A percentile compares a stretch with the other conserved stretches of the same genome.
These are phyloP conservation scores for Avena insularis DNA, from an alignment of 176 grass and related monocot genomes.

Conservation along the genomic window DNA sequence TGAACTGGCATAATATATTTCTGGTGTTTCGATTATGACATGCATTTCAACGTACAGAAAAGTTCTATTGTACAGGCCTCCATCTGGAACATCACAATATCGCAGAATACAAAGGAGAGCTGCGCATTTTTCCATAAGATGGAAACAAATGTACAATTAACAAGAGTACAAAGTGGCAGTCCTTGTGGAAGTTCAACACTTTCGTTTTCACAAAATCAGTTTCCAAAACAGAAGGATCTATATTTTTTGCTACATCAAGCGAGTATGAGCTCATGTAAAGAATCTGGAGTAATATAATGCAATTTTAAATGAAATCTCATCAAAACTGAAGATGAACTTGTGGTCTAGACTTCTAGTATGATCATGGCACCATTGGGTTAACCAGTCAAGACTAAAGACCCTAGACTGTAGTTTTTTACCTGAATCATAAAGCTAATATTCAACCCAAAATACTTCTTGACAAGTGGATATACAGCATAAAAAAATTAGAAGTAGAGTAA, in stretches of 20 bases:
- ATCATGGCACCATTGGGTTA: not conserved
- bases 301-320: not conserved
- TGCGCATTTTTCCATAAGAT: slow-evolving; percentile 13
- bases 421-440: not conserved
- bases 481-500: not conserved
- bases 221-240: not conserved
- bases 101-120: not conserved
- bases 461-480: not conserved
- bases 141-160: not conserved
- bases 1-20: slow-evolving; percentile 16
- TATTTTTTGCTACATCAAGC: slow-evolving; percentile 11
- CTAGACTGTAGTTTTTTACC: not conserved
- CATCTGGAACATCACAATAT: not conserved
- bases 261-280: not conserved
- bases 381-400: not conserved
- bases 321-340: slow-evolving; percentile 13
- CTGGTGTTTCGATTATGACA: not conserved
- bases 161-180: not conserved
- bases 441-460: slow-evolving; percentile 9
- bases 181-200: not conserved
- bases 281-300: slow-evolving; percentile 10
- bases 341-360: not conserved
- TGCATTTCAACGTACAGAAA: slow-evolving; percentile 16
- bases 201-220: not conserved
- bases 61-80: not conserved